Evolutionary conservation across 1,139 yeast genomes (phyloP), one percentile per base, ranked within the genome.

Genomic region (Petasospora rhodanensis): DNA sequence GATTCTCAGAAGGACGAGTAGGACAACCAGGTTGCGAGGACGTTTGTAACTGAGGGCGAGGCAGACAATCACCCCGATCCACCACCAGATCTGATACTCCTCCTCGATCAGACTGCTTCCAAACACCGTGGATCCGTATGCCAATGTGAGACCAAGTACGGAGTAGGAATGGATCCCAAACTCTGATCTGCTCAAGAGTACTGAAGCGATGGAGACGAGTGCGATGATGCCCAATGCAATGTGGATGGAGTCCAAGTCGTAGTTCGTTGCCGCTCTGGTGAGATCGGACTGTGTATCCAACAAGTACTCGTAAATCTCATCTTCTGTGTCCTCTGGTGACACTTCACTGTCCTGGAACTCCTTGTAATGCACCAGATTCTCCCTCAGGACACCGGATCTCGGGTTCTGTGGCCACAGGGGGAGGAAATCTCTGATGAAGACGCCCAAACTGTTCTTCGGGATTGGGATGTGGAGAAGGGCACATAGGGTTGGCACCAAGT

Each of bases 21-120:
- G 30, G 8, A 62, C 32, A 7, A 62, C 19, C 35, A 70, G 51
- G 33, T 51, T 56, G 6, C 22, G 11, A 5, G 37, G 43, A 11
- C 27, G 22, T 4, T 39, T 23, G 21, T 28, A 31, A 4, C 43
- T 26, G 43, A 54, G 24, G 34, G 54, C 16, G 26, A 35, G 15
- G 37, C 40, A 12, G 45, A 52, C 29, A 13, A 67, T 32, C 0
- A 75, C 59, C 1, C 74, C 61, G 13, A 78, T 64, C 70, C 91
- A 81, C 84, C 95, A 91, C 99, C 99, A 91, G 12, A 87, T 60
- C 54, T 87, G 96, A 52, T 91, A 95, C 52, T 91, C 99, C 55
- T 91, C 99, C 51, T 91, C 99, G n/a, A 91, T 83, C 43, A 87
- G 66, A 17, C 96, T 85, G 23, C 96, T 84, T 0, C 95, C 96